Percentiles rank a stretch among this genome's conserved stretches.
These are phyloP conservation scores for Omphalea diandra DNA, from an alignment of 441 rosid species.

Conservation along the genomic window DNA sequence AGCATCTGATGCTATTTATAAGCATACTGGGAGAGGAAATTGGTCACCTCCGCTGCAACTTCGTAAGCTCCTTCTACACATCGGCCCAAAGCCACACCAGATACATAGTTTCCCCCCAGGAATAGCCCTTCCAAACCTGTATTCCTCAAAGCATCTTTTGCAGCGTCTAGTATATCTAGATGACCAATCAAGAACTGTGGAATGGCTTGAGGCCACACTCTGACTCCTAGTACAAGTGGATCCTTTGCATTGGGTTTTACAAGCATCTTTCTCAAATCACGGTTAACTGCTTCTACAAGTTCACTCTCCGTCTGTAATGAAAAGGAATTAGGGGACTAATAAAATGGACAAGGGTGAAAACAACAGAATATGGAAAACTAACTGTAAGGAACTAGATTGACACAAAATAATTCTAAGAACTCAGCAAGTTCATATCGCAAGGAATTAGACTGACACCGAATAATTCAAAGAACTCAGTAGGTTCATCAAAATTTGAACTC, in stretches of 20 bases:
- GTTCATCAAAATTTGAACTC: not conserved
- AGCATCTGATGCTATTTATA: conserved; percentile 38
- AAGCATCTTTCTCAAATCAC: conserved; percentile 86
- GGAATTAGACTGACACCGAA: too few relatives aligned
- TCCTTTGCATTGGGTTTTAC: conserved; percentile 67
- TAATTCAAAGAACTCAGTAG: too few relatives aligned
- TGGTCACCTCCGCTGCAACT: conserved; percentile 60
- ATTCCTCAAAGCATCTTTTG: conserved; percentile 48
- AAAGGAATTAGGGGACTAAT: conserved; percentile 9
- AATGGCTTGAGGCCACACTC: conserved; percentile 86
- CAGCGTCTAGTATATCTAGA: conserved; percentile 59
- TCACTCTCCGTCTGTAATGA: conserved; percentile 51
- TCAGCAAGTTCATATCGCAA: too few relatives aligned
- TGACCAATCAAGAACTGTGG: conserved; percentile 89
- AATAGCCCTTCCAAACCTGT: conserved; percentile 65
- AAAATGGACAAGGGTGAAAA: conserved; percentile 1
- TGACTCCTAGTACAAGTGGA: conserved; percentile 62
- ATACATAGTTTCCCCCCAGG: conserved; percentile 78
- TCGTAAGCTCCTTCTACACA: conserved; percentile 85
- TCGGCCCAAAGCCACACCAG: conserved; percentile 89
- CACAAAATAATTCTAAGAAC: too few relatives aligned
- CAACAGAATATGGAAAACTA: not conserved
- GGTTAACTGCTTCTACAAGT: conserved; percentile 77
- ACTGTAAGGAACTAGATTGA: too few relatives aligned
- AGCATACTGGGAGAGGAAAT: conserved; percentile 53